These are phyloP conservation scores for Periconia sp. DNA, from an alignment of 2,329 filamentous ascomycete genomes.

Conservation along the genomic window DNA sequence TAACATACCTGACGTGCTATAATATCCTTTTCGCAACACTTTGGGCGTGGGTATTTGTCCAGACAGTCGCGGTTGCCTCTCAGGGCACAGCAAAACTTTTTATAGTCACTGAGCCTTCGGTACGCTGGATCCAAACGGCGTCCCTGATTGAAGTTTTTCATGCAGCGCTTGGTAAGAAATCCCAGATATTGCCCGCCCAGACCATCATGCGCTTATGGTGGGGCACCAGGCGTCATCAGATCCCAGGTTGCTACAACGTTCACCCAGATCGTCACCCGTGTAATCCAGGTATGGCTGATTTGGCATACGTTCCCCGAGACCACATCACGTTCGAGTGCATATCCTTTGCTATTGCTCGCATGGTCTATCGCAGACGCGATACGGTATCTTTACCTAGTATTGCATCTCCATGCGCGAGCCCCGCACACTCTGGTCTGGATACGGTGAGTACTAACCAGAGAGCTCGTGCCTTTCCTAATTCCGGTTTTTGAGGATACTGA, in stretches of 20 bases:
- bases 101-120: constrained; percentile 10
- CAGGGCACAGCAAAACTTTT: constrained; percentile 12
- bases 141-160: constrained; percentile 25
- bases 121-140: constrained; percentile 23
- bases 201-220: not conserved
- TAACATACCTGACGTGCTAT: constrained; percentile 22
- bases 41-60: constrained; percentile 16
- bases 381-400: constrained; percentile 22
- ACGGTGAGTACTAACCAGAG: constrained; percentile 7
- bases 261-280: constrained; percentile 24
- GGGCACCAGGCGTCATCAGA: constrained; percentile 19
- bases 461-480: not conserved
- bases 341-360: constrained; percentile 20
- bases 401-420: constrained; percentile 22
- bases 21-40: constrained; percentile 22
- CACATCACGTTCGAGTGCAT: constrained; percentile 19
- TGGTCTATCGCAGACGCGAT: constrained; percentile 26
- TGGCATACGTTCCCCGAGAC: constrained; percentile 22
- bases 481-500: not conserved
- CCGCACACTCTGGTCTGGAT: constrained; percentile 19
- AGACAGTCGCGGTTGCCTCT: constrained; percentile 1
- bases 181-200: not conserved
- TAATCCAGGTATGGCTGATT: constrained; percentile 32
- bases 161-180: constrained; percentile 16
- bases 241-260: constrained; percentile 26